Evolutionary conservation across 2,329 filamentous ascomycete species (phyloP), one percentile per base, ranked within the genome.

Genomic region (Fulvia fulva): DNA sequence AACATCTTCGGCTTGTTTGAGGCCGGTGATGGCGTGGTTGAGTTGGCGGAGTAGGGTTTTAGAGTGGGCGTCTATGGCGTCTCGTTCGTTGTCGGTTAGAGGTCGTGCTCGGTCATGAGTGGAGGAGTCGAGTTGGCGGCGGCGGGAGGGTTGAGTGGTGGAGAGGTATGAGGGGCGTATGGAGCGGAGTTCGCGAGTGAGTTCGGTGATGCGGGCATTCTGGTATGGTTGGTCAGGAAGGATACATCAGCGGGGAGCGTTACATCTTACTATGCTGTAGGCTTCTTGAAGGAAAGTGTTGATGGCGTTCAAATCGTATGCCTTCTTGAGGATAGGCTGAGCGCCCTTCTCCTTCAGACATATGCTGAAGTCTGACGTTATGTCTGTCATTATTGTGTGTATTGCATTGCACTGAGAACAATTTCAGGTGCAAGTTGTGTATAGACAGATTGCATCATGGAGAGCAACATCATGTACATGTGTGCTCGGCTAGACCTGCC

Each of bases 251-350:
- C 53, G 64, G 61, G 64, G 66, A 62, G 52, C 69, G 43, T n/a
- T 25, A 37, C 43, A 12, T 23, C 68, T 11, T 78, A 95, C 92
- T 74, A 97, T 97, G 72, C 88, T 85, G 76, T 96, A 94, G 54
- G 94, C 94, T 76, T 97, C 93, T 71, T 93, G 91, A 32, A 97
- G 79, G 72, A 97, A 99, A 68, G 89, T 88, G 72, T 97, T 90
- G 52, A 94, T 82, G 54, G 70, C 68, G 49, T 71, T 70, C 53
- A 74, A 67, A 59, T 71, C 71, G 61, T 74, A 77, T 11, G 69
- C 70, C 60, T 76, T 71, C 56, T 72, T 66, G 75, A 81, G 64
- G 12, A 81, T 79, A 7, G 79, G 75, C 26, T 77, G 76, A 46
- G 81, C 81, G 19, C 63, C 73, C 61, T 83, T 83, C 66, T 80